phyloP scores from a whole-genome alignment of 345 rosid genomes.

The Adansonia digitata region DNA sequence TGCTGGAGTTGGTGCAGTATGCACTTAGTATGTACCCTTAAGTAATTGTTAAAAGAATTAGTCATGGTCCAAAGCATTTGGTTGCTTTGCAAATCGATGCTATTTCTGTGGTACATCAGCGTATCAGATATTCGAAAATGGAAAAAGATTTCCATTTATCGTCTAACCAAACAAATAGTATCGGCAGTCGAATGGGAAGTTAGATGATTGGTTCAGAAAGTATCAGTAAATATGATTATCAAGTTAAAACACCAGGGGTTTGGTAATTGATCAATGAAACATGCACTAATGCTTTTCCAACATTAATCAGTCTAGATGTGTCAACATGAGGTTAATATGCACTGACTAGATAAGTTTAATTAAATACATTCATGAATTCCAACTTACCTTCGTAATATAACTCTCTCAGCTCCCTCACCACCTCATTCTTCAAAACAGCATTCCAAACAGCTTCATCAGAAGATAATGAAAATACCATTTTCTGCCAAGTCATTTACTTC shows the following conservation, averaged over 20 bases:
- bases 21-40: neutral
- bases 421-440: slow-evolving; percentile 78
- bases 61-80: neutral
- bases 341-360: neutral
- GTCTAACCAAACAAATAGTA: no score
- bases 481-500: slow-evolving; percentile 30
- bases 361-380: slow-evolving; percentile 5
- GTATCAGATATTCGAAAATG: neutral
- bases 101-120: no score
- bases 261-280: neutral
- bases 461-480: slow-evolving; percentile 75
- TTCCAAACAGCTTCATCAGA: slow-evolving; percentile 85
- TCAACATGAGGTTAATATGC: neutral
- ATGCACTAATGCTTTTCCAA: neutral
- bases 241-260: neutral
- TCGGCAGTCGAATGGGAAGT: neutral
- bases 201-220: neutral
- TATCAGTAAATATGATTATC: no score
- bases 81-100: no score
- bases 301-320: neutral
- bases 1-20: neutral
- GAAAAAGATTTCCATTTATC: neutral
- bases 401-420: slow-evolving; percentile 63
- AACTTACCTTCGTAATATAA: slow-evolving; percentile 49
- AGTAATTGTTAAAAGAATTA: neutral